Conservation (phyloP, 2,329 filamentous ascomycete genomes). For the Fusarium domesticum region DNA sequence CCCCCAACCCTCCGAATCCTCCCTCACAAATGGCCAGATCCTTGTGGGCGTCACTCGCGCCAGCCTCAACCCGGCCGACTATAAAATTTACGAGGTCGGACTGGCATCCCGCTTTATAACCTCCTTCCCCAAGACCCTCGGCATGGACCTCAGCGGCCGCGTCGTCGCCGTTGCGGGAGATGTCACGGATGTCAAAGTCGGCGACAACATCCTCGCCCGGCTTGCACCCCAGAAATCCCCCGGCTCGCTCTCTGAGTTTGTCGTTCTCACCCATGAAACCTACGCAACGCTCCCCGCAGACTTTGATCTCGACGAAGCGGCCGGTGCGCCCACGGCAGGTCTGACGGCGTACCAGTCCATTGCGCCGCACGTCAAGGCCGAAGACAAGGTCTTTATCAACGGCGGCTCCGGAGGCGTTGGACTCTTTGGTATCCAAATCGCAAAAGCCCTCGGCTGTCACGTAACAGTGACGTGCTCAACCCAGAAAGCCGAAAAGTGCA, state of each 20-base stretch:
- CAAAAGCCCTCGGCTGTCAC: slow-evolving; percentile 58
- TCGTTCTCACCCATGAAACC: slow-evolving; percentile 32
- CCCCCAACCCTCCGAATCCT: slow-evolving; percentile 16
- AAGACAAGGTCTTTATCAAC: slow-evolving; percentile 63
- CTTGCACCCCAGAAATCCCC: slow-evolving; percentile 28
- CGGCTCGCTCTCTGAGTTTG: slow-evolving; percentile 45
- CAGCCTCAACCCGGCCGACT: slow-evolving; percentile 49
- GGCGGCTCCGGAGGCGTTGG: slow-evolving; percentile 64
- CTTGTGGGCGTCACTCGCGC: slow-evolving; percentile 44
- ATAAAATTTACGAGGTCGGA: slow-evolving; percentile 45
- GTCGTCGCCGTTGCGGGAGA: slow-evolving; percentile 37
- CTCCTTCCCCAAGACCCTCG: slow-evolving; percentile 42
- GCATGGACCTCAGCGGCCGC: slow-evolving; percentile 51
- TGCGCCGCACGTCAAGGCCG: slow-evolving; percentile 45
- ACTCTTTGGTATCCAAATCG: slow-evolving; percentile 61
- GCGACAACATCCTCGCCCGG: slow-evolving; percentile 45
- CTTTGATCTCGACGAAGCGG: slow-evolving; percentile 41
- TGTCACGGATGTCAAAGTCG: slow-evolving; percentile 33
- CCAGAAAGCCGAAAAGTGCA: slow-evolving; percentile 55
- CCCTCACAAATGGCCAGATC: slow-evolving; percentile 32
- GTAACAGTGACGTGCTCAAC: slow-evolving; percentile 62
- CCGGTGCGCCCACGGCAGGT: slow-evolving; percentile 43
- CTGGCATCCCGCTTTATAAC: slow-evolving; percentile 34
- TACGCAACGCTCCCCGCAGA: slow-evolving; percentile 40
- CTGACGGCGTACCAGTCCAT: slow-evolving; percentile 50